Conservation (phyloP, 192 early-diverging fungal species). For the Coemansia furcata region DNA sequence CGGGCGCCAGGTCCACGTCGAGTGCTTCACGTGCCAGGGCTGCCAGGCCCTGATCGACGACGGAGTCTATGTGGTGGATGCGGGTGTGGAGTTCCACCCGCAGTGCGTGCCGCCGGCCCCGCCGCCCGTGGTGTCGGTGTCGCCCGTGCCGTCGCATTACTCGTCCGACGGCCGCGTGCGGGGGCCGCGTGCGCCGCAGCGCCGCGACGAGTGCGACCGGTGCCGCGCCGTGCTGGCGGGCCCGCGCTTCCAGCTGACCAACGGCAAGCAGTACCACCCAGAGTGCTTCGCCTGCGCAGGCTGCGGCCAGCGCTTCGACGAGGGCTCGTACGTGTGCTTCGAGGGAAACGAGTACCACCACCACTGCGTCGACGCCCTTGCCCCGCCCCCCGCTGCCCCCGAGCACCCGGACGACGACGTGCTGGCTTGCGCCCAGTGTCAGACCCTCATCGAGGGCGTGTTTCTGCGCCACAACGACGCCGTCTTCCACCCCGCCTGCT, state of each 20-base stretch:
- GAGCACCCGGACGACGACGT: background rate
- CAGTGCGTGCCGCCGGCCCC: constrained; percentile 50
- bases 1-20: constrained; percentile 54
- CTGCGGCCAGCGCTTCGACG: constrained; percentile 51
- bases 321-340: constrained; percentile 57
- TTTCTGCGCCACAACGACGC: constrained; percentile 42
- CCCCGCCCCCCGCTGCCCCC: background rate
- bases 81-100: constrained; percentile 45
- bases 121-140: constrained; percentile 47
- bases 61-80: constrained; percentile 53
- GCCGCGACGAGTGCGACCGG: constrained; percentile 44
- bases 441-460: constrained; percentile 39
- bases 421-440: constrained; percentile 39
- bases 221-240: constrained; percentile 38
- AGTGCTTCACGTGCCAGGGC: constrained; percentile 54
- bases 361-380: constrained; percentile 45
- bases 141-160: constrained; percentile 30
- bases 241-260: constrained; percentile 55
- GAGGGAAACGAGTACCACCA: constrained; percentile 56
- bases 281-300: constrained; percentile 56
- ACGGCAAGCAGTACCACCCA: constrained; percentile 56
- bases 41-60: constrained; percentile 53
- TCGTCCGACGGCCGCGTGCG: constrained; percentile 19
- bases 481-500: constrained; percentile 52
- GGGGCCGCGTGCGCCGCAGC: constrained; percentile 31